Evolutionary conservation across 495 filamentous ascomycete genomes (phyloP).

Genomic region (Cercophora scortea): DNA sequence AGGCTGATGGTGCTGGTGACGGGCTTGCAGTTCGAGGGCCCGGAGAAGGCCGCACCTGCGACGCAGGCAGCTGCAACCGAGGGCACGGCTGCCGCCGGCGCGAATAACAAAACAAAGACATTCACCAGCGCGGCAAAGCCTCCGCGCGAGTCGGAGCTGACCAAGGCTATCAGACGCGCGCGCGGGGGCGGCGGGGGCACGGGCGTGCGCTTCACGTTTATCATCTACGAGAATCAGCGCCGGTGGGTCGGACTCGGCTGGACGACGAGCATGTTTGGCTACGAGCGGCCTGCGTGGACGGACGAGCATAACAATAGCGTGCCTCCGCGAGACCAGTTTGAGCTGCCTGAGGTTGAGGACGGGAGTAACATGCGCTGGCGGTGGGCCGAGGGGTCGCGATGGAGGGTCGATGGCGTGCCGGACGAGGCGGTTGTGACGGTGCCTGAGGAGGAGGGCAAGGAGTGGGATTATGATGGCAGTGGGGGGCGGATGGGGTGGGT

Average conservation of each 20-base stretch:
- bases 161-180: slow-evolving; percentile 24
- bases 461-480: slow-evolving; percentile 42
- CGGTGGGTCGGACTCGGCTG: slow-evolving; percentile 93
- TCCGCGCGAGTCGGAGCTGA: slow-evolving; percentile 25
- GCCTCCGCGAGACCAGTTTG: slow-evolving; percentile 71
- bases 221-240: slow-evolving; percentile 92
- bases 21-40: slow-evolving; percentile 60
- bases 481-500: slow-evolving; percentile 77
- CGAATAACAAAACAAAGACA: slow-evolving; percentile 5
- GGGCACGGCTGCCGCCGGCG: slow-evolving; percentile 5
- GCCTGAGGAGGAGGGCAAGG: slow-evolving; percentile 33
- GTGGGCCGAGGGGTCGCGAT: slow-evolving; percentile 78
- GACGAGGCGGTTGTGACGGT: slow-evolving; percentile 42
- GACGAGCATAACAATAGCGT: slow-evolving; percentile 87
- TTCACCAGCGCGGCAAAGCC: slow-evolving; percentile 1
- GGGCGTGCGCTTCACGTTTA: slow-evolving; percentile 90
- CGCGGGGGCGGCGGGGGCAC: slow-evolving; percentile 40
- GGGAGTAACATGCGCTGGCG: slow-evolving; percentile 76
- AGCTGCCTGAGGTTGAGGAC: slow-evolving; percentile 73
- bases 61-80: slow-evolving; percentile 7
- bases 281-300: slow-evolving; percentile 87
- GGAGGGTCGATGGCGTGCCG: slow-evolving; percentile 76
- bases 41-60: slow-evolving; percentile 15
- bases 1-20: slow-evolving; percentile 60
- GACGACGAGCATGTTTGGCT: slow-evolving; percentile 82